Evolutionary conservation across 2,329 filamentous ascomycete species (phyloP).

Genomic region (Thyridium curvatum): DNA sequence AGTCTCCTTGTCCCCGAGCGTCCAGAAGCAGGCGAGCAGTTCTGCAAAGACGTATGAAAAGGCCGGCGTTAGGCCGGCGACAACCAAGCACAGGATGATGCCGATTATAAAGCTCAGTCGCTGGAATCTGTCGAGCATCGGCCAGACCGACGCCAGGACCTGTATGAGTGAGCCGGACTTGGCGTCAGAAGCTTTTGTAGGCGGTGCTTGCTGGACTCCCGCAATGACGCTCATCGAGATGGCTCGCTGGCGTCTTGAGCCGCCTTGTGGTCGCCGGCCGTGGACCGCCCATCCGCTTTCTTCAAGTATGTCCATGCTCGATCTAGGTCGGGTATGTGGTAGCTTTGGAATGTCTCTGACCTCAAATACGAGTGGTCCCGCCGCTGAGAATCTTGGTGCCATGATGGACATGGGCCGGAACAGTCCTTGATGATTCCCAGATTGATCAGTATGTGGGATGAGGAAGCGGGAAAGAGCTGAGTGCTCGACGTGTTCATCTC

Average conservation of each 20-base stretch:
- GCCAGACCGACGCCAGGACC: constrained; percentile 68
- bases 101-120: constrained; percentile 52
- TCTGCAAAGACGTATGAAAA: constrained; percentile 74
- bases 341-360: too few species aligned
- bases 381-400: neutral
- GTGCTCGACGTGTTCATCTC: too few species aligned
- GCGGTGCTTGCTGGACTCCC: too few species aligned
- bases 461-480: too few species aligned
- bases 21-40: constrained; percentile 65
- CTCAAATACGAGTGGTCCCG: too few species aligned
- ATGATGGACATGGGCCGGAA: constrained; percentile 7
- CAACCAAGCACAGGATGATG: constrained; percentile 53
- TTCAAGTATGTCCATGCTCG: too few species aligned
- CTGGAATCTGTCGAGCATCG: constrained; percentile 46
- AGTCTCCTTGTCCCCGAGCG: constrained; percentile 36
- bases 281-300: too few species aligned
- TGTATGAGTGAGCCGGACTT: constrained; percentile 29
- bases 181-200: too few species aligned
- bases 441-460: constrained; percentile 4
- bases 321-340: too few species aligned
- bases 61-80: constrained; percentile 59
- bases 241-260: too few species aligned
- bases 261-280: too few species aligned
- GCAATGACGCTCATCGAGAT: too few species aligned
- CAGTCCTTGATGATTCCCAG: constrained; percentile 6